These are phyloP conservation scores for Fusarium hainanense DNA, from an alignment of 2,329 filamentous ascomycete genomes.

Conservation along the genomic window DNA sequence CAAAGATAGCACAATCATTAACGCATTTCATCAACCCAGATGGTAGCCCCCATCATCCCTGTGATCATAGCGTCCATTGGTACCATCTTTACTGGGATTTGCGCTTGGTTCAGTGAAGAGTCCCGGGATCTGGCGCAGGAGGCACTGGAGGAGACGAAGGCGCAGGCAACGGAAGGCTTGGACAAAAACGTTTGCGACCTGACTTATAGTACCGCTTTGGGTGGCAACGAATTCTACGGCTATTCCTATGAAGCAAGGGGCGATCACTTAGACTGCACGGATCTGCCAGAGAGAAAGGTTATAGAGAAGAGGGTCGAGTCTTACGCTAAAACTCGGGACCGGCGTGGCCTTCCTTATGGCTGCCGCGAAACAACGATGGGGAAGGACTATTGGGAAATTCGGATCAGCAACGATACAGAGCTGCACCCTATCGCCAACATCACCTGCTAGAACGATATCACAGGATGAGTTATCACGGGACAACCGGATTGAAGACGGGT, in stretches of 20 bases:
- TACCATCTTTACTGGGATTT: too few relatives aligned
- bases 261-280: background rate
- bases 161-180: background rate
- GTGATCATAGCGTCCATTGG: too few relatives aligned
- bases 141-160: too few relatives aligned
- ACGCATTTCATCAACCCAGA: background rate
- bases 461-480: background rate
- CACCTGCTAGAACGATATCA: background rate
- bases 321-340: background rate
- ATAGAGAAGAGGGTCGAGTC: background rate
- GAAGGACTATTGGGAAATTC: background rate
- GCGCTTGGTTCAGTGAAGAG: too few relatives aligned
- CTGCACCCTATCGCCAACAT: fast-evolving
- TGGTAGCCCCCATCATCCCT: too few relatives aligned
- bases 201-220: background rate
- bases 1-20: background rate
- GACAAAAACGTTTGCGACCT: background rate
- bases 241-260: background rate
- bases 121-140: too few relatives aligned
- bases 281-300: background rate
- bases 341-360: too few relatives aligned
- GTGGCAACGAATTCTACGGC: too few relatives aligned
- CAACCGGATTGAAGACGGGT: background rate
- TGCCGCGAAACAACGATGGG: background rate
- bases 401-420: fast-evolving